Percentiles rank a stretch among this genome's conserved stretches.
These are phyloP conservation scores for Solanum pinnatisectum DNA, from an alignment of 257 asterid species.

Conservation along the genomic window DNA sequence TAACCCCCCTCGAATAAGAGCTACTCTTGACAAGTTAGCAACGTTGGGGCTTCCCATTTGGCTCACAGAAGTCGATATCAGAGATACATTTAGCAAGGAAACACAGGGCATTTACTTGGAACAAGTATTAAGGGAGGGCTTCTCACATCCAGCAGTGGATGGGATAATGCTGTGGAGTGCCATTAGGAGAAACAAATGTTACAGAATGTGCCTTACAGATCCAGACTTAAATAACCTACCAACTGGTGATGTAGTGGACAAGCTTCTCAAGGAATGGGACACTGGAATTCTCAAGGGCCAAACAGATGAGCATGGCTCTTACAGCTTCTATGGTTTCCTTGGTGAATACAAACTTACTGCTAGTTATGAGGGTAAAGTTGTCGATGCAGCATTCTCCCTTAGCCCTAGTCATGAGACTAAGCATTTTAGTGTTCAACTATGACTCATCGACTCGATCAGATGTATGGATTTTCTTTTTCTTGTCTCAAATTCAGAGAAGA, in stretches of 20 bases:
- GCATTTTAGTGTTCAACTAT: constrained; percentile 27
- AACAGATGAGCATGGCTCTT: constrained; percentile 36
- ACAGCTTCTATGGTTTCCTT: constrained; percentile 34
- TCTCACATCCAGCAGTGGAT: constrained; percentile 40
- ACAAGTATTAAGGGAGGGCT: constrained; percentile 42
- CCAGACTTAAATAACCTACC: constrained; percentile 34
- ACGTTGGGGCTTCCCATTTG: constrained; percentile 44
- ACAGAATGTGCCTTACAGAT: constrained; percentile 56
- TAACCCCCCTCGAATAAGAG: constrained; percentile 40
- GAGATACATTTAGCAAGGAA: constrained; percentile 12
- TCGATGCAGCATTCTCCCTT: constrained; percentile 27
- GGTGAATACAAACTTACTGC: constrained; percentile 39
- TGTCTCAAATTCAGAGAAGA: neutral
- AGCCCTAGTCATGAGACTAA: constrained; percentile 28
- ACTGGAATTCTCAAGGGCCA: constrained; percentile 26
- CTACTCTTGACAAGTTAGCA: constrained; percentile 33
- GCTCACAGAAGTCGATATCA: constrained; percentile 52
- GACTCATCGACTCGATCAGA: neutral
- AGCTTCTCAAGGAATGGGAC: constrained; percentile 42
- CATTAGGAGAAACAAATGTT: constrained; percentile 27
- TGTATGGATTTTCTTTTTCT: neutral
- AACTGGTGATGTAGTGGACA: constrained; percentile 41
- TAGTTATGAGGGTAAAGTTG: constrained; percentile 3
- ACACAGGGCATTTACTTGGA: constrained; percentile 45
- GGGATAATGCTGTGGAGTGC: constrained; percentile 58